phyloP scores from a whole-genome alignment of 192 early-diverging fungal genomes.

The Umbelopsis isabellina region DNA sequence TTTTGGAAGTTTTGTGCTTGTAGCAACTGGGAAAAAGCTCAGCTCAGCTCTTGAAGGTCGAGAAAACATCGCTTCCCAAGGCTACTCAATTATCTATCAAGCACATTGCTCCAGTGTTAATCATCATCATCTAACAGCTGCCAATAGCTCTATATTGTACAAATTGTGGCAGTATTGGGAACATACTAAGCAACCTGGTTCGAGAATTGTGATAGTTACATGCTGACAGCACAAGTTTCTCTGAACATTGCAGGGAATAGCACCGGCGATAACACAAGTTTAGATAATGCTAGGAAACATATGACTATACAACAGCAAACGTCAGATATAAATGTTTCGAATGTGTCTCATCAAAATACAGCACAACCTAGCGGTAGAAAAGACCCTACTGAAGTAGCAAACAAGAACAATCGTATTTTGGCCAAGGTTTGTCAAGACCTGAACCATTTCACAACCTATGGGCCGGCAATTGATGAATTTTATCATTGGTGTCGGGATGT shows the following conservation, averaged over 20 bases:
- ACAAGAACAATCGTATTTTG: background rate
- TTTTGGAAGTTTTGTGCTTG: background rate
- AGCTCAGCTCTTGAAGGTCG: background rate
- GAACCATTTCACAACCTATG: constrained; percentile 9
- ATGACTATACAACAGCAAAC: background rate
- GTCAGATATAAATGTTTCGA: background rate
- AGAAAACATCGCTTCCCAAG: too few relatives aligned
- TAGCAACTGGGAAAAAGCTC: background rate
- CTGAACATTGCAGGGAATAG: background rate
- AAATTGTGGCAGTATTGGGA: too few relatives aligned
- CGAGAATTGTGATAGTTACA: background rate
- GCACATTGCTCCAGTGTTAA: too few relatives aligned
- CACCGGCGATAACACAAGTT: constrained; percentile 2
- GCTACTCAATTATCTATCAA: too few relatives aligned
- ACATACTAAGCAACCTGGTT: too few relatives aligned
- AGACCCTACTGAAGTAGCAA: background rate
- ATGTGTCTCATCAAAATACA: background rate
- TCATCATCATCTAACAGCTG: too few relatives aligned
- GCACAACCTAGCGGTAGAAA: background rate
- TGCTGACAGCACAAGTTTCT: constrained; percentile 12
- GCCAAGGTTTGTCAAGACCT: constrained; percentile 8
- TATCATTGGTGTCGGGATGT: constrained; percentile 22
- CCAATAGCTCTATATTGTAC: too few relatives aligned
- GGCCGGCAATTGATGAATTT: constrained; percentile 20
- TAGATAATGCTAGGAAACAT: background rate